Evolutionary conservation across 305 asterid genomes (phyloP).

Genomic region (Fraxinus greggii): DNA sequence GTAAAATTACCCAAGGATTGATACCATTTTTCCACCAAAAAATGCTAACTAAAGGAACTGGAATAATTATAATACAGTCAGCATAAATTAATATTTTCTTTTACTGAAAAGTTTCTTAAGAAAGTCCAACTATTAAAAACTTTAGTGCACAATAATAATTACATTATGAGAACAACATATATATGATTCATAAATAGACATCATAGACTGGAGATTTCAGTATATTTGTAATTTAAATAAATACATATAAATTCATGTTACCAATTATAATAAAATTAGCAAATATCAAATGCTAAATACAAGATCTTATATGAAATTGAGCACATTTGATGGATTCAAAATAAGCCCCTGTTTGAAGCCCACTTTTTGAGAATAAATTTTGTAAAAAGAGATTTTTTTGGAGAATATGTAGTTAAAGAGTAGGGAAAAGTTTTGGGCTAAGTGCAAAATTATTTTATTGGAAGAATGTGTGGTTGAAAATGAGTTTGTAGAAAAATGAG

Average conservation of each 20-base stretch:
- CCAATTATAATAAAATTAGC: no score
- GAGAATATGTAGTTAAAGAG: no score
- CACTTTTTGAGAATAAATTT: no score
- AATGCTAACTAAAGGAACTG: not conserved
- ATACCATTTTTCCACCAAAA: not conserved
- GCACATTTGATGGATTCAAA: not conserved
- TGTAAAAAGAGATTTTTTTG: no score
- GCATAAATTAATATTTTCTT: not conserved
- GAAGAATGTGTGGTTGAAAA: no score
- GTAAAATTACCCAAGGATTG: not conserved
- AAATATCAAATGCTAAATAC: not conserved
- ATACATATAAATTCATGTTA: not conserved
- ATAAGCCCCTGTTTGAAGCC: no score
- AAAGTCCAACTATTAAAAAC: not conserved
- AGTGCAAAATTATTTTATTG: no score
- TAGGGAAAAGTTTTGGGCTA: no score
- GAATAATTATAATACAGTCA: not conserved
- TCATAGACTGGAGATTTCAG: not conserved
- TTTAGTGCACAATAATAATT: not conserved
- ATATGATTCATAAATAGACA: not conserved
- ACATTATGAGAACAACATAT: not conserved
- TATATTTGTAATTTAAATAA: not conserved
- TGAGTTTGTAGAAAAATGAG: no score
- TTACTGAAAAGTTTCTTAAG: not conserved
- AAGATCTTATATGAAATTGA: not conserved